These are phyloP conservation scores for Glebionis coronaria DNA, from an alignment of 129 eudicot genomes.

Conservation along the genomic window DNA sequence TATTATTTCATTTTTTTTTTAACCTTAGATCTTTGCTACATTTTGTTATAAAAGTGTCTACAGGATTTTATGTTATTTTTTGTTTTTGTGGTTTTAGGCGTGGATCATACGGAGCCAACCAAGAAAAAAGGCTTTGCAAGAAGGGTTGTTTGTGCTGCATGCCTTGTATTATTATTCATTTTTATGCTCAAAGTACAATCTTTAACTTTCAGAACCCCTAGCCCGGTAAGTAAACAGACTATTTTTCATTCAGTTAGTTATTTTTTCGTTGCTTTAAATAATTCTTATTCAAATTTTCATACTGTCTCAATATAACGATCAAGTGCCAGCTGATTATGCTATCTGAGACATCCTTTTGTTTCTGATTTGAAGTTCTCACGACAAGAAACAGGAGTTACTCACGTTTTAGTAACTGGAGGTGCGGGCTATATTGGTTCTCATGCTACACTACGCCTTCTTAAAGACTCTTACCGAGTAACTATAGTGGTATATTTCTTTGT, in stretches of 20 bases:
- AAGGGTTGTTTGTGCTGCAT: constrained; percentile 50
- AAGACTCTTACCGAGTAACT: constrained; percentile 75
- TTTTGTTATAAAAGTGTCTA: too few species aligned
- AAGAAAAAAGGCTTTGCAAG: constrained; percentile 49
- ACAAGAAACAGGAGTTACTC: constrained; percentile 68
- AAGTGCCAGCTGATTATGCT: background rate
- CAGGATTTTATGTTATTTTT: constrained; percentile 1
- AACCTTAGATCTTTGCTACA: background rate
- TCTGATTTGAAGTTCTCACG: constrained; percentile 52
- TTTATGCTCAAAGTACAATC: constrained; percentile 63
- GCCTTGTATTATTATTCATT: constrained; percentile 46
- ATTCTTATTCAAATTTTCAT: background rate
- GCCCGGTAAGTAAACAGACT: constrained; percentile 39
- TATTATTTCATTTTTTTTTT: constrained; percentile 7
- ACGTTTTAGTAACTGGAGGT: constrained; percentile 89
- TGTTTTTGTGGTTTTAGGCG: constrained; percentile 36
- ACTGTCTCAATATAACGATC: background rate
- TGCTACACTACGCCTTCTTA: constrained; percentile 71
- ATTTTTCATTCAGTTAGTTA: background rate
- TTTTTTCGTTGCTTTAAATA: background rate
- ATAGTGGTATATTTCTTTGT: constrained; percentile 53
- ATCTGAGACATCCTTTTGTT: constrained; percentile 9
- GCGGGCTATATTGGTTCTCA: constrained; percentile 96
- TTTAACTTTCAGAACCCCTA: constrained; percentile 42
- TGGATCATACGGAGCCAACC: constrained; percentile 61